These are phyloP conservation scores for Cyamopsis tetragonoloba DNA, from an alignment of 306 rosid genomes.

Conservation along the genomic window DNA sequence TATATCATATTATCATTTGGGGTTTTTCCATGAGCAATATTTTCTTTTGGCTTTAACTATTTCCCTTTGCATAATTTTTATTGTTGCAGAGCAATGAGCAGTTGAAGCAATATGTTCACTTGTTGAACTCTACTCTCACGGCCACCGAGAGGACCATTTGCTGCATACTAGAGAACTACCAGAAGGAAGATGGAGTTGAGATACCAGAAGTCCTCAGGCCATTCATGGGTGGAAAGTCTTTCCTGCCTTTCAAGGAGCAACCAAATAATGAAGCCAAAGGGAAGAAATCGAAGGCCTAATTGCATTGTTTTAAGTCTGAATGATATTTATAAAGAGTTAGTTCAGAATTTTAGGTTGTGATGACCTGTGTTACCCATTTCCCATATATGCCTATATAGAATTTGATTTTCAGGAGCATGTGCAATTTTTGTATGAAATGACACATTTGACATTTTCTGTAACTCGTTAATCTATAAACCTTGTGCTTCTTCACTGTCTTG, in stretches of 20 bases:
- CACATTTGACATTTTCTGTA: slow-evolving; percentile 18
- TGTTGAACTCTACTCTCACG: slow-evolving; percentile 92
- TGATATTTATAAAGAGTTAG: slow-evolving; percentile 28
- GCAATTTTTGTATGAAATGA: slow-evolving; percentile 2
- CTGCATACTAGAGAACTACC: slow-evolving; percentile 93
- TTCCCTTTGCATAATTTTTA: slow-evolving; percentile 7
- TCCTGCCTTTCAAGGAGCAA: slow-evolving; percentile 76
- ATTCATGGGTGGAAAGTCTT: slow-evolving; percentile 74
- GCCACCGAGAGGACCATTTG: slow-evolving; percentile 96
- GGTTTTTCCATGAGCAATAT: neutral
- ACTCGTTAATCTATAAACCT: neutral
- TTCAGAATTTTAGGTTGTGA: slow-evolving; percentile 27
- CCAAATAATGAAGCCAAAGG: slow-evolving; percentile 73
- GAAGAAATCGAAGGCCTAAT: slow-evolving; percentile 94
- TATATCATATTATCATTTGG: no score
- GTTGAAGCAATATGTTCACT: slow-evolving; percentile 72
- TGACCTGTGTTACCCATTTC: neutral
- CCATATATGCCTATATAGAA: slow-evolving; percentile 1
- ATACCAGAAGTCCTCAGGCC: slow-evolving; percentile 69
- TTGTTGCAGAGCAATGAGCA: slow-evolving; percentile 75
- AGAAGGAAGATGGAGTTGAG: slow-evolving; percentile 85
- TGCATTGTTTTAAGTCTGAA: slow-evolving; percentile 37
- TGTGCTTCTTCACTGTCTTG: neutral
- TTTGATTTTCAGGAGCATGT: slow-evolving; percentile 7
- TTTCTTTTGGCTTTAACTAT: neutral